A percentile compares a stretch with the other conserved stretches of the same genome.
Conservation (phyloP, 352 stramenopile genomes). For the Phytophthora cactorum region DNA sequence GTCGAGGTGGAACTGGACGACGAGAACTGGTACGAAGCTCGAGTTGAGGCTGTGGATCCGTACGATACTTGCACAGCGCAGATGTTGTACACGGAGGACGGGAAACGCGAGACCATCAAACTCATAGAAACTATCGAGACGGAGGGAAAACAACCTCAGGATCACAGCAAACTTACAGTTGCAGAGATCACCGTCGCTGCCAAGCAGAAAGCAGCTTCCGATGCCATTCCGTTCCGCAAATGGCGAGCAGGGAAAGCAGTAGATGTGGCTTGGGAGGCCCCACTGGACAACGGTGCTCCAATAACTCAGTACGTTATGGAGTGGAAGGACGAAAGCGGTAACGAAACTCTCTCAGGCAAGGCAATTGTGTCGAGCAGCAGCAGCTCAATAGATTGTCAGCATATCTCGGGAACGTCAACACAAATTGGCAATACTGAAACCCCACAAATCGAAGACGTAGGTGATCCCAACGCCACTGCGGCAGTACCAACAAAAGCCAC, state of each 20-base stretch:
- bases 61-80: constrained; percentile 70
- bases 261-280: constrained; percentile 73
- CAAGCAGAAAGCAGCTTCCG: constrained; percentile 35
- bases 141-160: constrained; percentile 21
- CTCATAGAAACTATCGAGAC: constrained; percentile 49
- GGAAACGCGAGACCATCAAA: constrained; percentile 71
- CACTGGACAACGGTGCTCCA: constrained; percentile 59
- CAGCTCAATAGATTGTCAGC: constrained; percentile 23
- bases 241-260: constrained; percentile 77
- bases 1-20: constrained; percentile 81
- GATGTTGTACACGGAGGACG: constrained; percentile 65
- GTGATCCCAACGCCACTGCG: not conserved
- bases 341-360: constrained; percentile 31
- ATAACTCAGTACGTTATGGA: constrained; percentile 78
- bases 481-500: constrained; percentile 54
- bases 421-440: not conserved
- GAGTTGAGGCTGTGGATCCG: constrained; percentile 58
- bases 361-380: constrained; percentile 19
- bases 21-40: constrained; percentile 72
- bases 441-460: not conserved
- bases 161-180: constrained; percentile 31
- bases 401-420: not conserved
- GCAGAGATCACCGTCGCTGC: constrained; percentile 57
- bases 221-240: constrained; percentile 64
- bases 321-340: constrained; percentile 63